These are phyloP conservation scores for Sarcodon aspratus DNA, from an alignment of 768 basidiomycete species.

Conservation along the genomic window DNA sequence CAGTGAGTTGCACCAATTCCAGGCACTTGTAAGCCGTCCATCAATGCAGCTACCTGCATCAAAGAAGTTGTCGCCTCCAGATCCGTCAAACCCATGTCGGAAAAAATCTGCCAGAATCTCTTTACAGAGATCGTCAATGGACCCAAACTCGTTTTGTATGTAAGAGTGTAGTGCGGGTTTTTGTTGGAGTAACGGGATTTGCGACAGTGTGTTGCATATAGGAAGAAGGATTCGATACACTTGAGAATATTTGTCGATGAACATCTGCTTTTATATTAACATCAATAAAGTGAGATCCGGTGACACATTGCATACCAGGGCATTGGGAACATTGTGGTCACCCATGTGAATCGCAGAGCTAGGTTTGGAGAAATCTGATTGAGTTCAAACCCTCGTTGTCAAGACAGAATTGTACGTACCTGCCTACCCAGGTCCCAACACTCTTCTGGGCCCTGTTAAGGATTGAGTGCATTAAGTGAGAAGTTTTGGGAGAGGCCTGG, in stretches of 20 bases:
- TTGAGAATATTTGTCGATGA: constrained; percentile 90
- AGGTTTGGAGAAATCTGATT: too few relatives aligned
- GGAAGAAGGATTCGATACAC: constrained; percentile 85
- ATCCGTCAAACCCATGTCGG: constrained; percentile 80
- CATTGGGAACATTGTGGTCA: constrained; percentile 76
- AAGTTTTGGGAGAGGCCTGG: constrained; percentile 77
- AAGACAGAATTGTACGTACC: constrained; percentile 28
- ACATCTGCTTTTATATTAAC: constrained; percentile 27
- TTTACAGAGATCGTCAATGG: constrained; percentile 49
- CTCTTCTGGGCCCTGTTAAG: constrained; percentile 74
- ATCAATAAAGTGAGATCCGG: too few relatives aligned
- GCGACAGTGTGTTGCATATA: constrained; percentile 70
- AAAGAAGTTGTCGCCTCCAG: constrained; percentile 86
- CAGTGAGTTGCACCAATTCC: constrained; percentile 83
- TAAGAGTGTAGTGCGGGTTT: constrained; percentile 67
- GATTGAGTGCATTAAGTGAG: constrained; percentile 84
- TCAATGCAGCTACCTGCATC: constrained; percentile 78
- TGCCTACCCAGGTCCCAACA: constrained; percentile 79
- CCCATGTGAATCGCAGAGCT: constrained; percentile 20
- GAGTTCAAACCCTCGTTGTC: too few relatives aligned
- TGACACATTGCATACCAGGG: constrained; percentile 23
- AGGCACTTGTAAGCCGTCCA: constrained; percentile 78
- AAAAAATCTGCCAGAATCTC: constrained; percentile 82
- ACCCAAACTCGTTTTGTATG: constrained; percentile 77
- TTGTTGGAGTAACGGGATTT: constrained; percentile 53